A percentile compares a stretch with the other conserved stretches of the same genome.
phyloP scores from a whole-genome alignment of 495 filamentous ascomycete species.

The Evernia prunastri region DNA sequence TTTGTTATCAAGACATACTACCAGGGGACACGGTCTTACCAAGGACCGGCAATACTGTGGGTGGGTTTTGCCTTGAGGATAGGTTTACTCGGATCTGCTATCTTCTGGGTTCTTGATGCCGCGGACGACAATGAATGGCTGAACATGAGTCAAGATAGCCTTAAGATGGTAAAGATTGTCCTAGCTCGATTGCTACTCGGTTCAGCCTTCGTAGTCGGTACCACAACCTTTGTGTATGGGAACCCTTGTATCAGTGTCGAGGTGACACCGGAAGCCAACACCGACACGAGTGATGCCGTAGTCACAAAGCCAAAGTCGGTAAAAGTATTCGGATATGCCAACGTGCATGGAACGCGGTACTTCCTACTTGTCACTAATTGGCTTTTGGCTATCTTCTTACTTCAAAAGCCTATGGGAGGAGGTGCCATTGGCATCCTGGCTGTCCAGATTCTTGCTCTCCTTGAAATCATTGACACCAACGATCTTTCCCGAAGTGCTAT shows the following conservation, averaged over 20 bases:
- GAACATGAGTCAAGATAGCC: constrained; percentile 44
- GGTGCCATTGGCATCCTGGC: constrained; percentile 71
- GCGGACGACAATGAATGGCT: constrained; percentile 89
- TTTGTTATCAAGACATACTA: constrained; percentile 73
- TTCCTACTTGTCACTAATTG: constrained; percentile 76
- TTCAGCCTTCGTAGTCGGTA: constrained; percentile 59
- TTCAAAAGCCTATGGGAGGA: constrained; percentile 92
- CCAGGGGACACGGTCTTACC: constrained; percentile 67
- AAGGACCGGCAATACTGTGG: constrained; percentile 76
- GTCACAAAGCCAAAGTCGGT: constrained; percentile 48
- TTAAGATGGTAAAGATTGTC: constrained; percentile 69
- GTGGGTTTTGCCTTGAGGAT: constrained; percentile 72
- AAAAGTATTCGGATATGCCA: constrained; percentile 84
- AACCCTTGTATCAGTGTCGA: constrained; percentile 66
- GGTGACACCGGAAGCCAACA: constrained; percentile 26
- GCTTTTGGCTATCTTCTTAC: constrained; percentile 63
- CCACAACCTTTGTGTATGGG: constrained; percentile 63
- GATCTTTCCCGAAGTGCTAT: constrained; percentile 61
- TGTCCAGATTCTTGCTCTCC: constrained; percentile 78
- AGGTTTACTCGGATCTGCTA: constrained; percentile 65
- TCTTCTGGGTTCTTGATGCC: constrained; percentile 86
- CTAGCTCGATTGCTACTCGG: constrained; percentile 70
- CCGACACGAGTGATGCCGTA: constrained; percentile 33
- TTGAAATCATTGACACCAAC: constrained; percentile 83
- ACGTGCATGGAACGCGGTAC: constrained; percentile 85